Conservation (phyloP, 2,329 filamentous ascomycete genomes). For the Beauveria bassiana region DNA sequence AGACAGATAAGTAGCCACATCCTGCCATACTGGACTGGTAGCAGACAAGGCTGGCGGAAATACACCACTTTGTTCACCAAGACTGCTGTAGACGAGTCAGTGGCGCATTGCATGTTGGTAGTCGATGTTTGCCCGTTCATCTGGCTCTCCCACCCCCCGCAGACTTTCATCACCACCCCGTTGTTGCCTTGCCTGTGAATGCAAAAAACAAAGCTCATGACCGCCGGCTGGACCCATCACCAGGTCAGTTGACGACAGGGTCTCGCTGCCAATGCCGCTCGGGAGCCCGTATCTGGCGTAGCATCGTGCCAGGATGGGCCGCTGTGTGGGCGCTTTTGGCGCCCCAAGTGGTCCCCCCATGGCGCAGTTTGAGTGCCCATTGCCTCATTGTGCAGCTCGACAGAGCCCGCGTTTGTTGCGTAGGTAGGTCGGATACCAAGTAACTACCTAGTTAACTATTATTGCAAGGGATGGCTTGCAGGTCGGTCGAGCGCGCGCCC, state of each 20-base stretch:
- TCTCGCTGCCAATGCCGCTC: background rate
- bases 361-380: background rate
- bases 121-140: too few relatives aligned
- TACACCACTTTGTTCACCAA: too few relatives aligned
- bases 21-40: too few relatives aligned
- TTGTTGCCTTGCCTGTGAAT: too few relatives aligned
- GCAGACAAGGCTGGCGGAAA: too few relatives aligned
- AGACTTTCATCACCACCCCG: too few relatives aligned
- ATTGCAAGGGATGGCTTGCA: background rate
- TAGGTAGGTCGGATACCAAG: too few relatives aligned
- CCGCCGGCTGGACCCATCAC: background rate
- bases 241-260: constrained; percentile 7
- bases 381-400: constrained; percentile 9
- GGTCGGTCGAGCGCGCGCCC: background rate
- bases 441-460: too few relatives aligned
- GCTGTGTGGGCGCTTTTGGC: background rate
- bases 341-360: background rate
- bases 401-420: background rate
- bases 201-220: background rate
- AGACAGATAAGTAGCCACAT: background rate
- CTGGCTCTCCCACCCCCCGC: too few relatives aligned
- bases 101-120: too few relatives aligned
- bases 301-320: constrained; percentile 1
- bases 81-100: background rate
- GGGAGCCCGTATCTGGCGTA: constrained; percentile 2